A percentile compares a stretch with the other conserved stretches of the same genome.
phyloP scores from a whole-genome alignment of 2,329 filamentous ascomycete species.

The Whalleya microplaca region DNA sequence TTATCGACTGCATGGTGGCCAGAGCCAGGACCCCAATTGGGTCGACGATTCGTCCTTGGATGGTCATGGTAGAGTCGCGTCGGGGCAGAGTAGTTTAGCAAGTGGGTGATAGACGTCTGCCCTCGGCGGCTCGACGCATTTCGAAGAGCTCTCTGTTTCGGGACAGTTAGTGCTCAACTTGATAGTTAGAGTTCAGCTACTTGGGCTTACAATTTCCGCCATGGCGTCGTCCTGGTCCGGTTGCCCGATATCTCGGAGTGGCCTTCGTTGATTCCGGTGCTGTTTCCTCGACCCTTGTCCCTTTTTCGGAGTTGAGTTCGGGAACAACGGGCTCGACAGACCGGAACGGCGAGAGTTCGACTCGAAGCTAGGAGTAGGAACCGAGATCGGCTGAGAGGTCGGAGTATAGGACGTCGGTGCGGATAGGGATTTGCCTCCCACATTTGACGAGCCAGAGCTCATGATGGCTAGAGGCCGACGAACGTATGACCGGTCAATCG shows the following conservation, averaged over 20 bases:
- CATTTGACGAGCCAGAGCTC: constrained; percentile 41
- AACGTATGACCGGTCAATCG: constrained; percentile 3
- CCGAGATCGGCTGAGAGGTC: constrained; percentile 45
- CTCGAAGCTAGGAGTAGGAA: constrained; percentile 52
- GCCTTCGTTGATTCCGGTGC: constrained; percentile 80
- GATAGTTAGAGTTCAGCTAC: constrained; percentile 3
- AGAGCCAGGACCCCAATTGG: constrained; percentile 83
- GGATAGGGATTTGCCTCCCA: constrained; percentile 57
- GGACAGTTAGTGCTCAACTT: constrained; percentile 2
- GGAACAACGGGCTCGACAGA: constrained; percentile 39
- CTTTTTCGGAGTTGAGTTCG: constrained; percentile 65
- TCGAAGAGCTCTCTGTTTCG: constrained; percentile 50
- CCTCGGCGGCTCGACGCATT: constrained; percentile 75
- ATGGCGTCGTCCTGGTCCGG: constrained; percentile 84
- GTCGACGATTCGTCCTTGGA: constrained; percentile 64
- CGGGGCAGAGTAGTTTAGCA: constrained; percentile 88
- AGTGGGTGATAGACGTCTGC: constrained; percentile 94
- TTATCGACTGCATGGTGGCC: constrained; percentile 92
- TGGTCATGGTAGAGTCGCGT: constrained; percentile 66
- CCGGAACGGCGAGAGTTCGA: constrained; percentile 50
- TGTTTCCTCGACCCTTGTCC: constrained; percentile 77
- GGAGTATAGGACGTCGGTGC: constrained; percentile 46
- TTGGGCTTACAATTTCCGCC: constrained; percentile 70
- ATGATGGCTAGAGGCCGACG: constrained; percentile 31
- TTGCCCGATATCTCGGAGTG: constrained; percentile 48